Evolutionary conservation across 257 asterid genomes (phyloP).

Genomic region (Voacanga thouarsii): DNA sequence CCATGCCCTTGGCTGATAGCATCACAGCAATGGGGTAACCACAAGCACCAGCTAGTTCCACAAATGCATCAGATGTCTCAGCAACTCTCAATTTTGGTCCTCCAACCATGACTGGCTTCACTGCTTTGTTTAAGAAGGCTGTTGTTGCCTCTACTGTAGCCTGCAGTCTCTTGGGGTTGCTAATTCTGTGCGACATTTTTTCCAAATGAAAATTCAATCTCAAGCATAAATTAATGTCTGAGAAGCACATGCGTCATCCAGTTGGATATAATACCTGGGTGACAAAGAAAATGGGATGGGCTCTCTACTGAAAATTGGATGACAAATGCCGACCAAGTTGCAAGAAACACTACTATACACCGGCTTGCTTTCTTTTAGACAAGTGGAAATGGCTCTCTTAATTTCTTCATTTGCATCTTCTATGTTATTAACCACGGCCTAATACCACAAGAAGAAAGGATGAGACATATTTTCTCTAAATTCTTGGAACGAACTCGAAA

Average conservation of each 20-base stretch:
- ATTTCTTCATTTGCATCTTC: constrained; percentile 93
- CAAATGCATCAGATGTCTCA: constrained; percentile 51
- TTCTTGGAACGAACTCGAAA: background rate
- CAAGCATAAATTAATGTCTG: background rate
- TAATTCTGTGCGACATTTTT: constrained; percentile 33
- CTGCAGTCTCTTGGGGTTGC: constrained; percentile 62
- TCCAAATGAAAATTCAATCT: background rate
- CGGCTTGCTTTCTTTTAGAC: constrained; percentile 82
- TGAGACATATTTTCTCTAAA: background rate
- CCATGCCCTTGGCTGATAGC: constrained; percentile 91
- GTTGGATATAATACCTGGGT: constrained; percentile 38
- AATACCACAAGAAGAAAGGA: background rate
- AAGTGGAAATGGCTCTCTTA: constrained; percentile 72
- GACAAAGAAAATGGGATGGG: constrained; percentile 72
- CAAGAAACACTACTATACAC: constrained; percentile 79
- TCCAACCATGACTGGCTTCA: constrained; percentile 73
- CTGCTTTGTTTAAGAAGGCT: constrained; percentile 67
- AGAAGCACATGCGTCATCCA: background rate
- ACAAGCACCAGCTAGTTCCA: constrained; percentile 57
- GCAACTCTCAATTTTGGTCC: constrained; percentile 75
- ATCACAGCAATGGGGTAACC: constrained; percentile 60
- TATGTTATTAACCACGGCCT: constrained; percentile 72
- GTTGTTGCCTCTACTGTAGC: constrained; percentile 74
- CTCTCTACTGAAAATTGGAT: constrained; percentile 67
- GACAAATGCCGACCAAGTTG: constrained; percentile 74